These are phyloP conservation scores for Hypoxylon rickii DNA, from an alignment of 495 filamentous ascomycete genomes.

Conservation along the genomic window DNA sequence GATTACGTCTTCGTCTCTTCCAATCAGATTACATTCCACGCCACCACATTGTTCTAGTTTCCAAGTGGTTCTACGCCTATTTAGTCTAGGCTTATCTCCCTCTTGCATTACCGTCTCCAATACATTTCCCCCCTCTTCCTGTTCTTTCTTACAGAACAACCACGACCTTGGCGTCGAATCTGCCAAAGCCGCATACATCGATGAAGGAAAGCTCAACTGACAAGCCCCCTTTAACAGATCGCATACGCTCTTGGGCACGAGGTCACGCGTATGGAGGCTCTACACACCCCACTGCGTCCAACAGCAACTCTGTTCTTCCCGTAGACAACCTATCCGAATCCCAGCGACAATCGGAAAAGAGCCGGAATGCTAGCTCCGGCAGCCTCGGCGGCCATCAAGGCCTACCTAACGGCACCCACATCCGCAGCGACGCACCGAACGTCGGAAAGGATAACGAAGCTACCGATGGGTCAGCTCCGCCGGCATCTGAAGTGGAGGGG, in stretches of 20 bases:
- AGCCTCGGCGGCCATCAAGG: conserved; percentile 23
- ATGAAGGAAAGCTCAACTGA: conserved; percentile 68
- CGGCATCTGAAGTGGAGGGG: conserved; percentile 59
- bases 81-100: conserved; percentile 32
- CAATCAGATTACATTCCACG: conserved; percentile 28
- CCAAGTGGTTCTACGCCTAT: conserved; percentile 32
- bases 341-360: conserved; percentile 22
- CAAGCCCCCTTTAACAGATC: conserved; percentile 55
- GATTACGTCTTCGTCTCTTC: conserved; percentile 24
- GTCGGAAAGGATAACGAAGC: conserved; percentile 28
- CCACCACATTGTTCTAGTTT: conserved; percentile 22
- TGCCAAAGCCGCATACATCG: conserved; percentile 49
- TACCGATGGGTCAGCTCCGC: conserved; percentile 36
- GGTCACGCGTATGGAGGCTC: conserved; percentile 60
- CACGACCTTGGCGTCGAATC: conserved; percentile 38
- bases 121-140: conserved; percentile 14
- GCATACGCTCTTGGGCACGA: conserved; percentile 60
- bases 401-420: conserved; percentile 9
- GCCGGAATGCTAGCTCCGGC: conserved; percentile 34
- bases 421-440: conserved; percentile 2
- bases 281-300: conserved; percentile 42
- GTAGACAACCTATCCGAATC: conserved; percentile 35
- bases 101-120: conserved; percentile 15
- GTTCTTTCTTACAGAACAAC: conserved; percentile 32
- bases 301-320: conserved; percentile 41